Evolutionary conservation across 1,284 basidiomycete species (phyloP).

Genomic region (Ceratorhiza oryzae-sativae): DNA sequence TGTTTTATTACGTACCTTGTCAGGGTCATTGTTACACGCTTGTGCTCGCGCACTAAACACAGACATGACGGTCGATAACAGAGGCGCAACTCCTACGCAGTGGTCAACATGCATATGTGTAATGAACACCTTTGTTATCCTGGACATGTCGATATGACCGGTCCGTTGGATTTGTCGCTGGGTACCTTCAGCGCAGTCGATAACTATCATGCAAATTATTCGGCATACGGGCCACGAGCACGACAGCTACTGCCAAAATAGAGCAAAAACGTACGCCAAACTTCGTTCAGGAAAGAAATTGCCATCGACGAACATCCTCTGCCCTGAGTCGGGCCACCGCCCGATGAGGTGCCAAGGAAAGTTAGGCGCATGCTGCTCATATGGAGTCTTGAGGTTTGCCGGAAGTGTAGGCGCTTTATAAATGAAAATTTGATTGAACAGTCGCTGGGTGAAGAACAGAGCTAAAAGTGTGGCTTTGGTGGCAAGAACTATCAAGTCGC

Average conservation of each 20-base stretch:
- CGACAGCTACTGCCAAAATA: not conserved
- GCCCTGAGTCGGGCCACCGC: slow-evolving; percentile 33
- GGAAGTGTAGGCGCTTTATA: no score
- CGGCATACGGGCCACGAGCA: not conserved
- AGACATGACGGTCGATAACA: slow-evolving; percentile 64
- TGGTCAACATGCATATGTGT: slow-evolving; percentile 62
- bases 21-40: not conserved
- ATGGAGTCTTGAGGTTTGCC: not conserved
- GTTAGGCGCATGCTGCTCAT: slow-evolving; percentile 17
- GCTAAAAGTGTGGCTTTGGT: no score
- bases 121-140: slow-evolving; percentile 31
- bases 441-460: no score
- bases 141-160: slow-evolving; percentile 13
- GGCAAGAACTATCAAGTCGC: no score
- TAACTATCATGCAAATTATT: slow-evolving; percentile 2
- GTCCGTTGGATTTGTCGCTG: slow-evolving; percentile 32
- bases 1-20: slow-evolving; percentile 37
- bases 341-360: slow-evolving; percentile 35
- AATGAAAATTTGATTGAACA: no score
- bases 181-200: slow-evolving; percentile 37
- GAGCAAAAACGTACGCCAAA: slow-evolving; percentile 19
- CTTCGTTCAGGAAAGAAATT: slow-evolving; percentile 6
- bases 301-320: slow-evolving; percentile 30
- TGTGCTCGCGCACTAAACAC: slow-evolving; percentile 31
- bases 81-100: slow-evolving; percentile 77